Percentiles rank a stretch among this genome's conserved stretches.
phyloP scores from a whole-genome alignment of 129 eudicot species.

The Escallonia rubra region DNA sequence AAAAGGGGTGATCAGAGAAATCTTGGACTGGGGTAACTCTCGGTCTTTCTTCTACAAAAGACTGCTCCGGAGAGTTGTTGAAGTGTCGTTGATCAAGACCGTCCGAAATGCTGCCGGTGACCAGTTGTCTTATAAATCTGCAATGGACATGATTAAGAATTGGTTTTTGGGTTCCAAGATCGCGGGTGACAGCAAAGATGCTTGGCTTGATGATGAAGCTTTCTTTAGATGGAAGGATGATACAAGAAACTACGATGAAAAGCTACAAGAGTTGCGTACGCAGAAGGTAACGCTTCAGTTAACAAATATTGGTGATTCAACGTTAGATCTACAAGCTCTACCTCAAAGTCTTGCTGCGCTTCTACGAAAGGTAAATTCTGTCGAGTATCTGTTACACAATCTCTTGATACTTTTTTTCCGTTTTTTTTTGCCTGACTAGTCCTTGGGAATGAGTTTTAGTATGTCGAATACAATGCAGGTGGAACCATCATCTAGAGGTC shows the following conservation, averaged over 20 bases:
- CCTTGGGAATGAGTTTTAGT: not conserved
- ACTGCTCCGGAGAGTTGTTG: constrained; percentile 58
- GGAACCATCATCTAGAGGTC: constrained; percentile 48
- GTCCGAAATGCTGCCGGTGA: constrained; percentile 71
- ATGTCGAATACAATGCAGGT: constrained; percentile 38
- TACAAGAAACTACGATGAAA: constrained; percentile 41
- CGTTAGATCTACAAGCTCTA: constrained; percentile 63
- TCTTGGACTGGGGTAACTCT: constrained; percentile 70
- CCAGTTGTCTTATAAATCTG: constrained; percentile 49
- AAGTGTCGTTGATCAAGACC: constrained; percentile 51
- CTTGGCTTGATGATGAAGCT: constrained; percentile 69
- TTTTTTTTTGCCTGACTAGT: not conserved
- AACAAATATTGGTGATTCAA: constrained; percentile 45
- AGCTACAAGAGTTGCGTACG: constrained; percentile 55
- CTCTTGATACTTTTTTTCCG: not conserved
- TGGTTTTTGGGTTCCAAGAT: constrained; percentile 57
- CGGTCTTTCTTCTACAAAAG: constrained; percentile 73
- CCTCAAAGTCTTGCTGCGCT: constrained; percentile 76
- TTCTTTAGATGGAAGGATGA: constrained; percentile 73
- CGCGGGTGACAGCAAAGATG: constrained; percentile 16
- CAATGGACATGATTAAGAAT: constrained; percentile 51
- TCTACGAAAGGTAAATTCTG: constrained; percentile 48
- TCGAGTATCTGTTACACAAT: too few relatives aligned
- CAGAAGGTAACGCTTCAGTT: constrained; percentile 60
- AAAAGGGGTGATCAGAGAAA: constrained; percentile 68